phyloP scores from a whole-genome alignment of 768 basidiomycete genomes.

The Pleurotus giganteus region DNA sequence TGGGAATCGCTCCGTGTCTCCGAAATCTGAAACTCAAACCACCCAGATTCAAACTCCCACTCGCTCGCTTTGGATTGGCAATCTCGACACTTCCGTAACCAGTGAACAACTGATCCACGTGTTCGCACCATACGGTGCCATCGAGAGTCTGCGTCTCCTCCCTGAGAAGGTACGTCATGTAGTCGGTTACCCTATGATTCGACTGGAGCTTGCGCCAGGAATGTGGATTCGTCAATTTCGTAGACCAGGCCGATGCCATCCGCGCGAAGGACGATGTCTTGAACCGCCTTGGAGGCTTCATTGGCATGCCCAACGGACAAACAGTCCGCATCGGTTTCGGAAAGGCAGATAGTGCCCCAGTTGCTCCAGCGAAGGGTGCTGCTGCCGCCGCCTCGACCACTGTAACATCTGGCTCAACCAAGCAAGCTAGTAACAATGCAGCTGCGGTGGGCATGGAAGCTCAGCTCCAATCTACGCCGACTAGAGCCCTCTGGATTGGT shows the following conservation, averaged over 20 bases:
- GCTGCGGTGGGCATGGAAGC: slow-evolving; percentile 74
- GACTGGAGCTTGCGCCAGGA: slow-evolving; percentile 50
- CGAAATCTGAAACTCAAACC: slow-evolving; percentile 69
- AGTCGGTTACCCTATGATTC: slow-evolving; percentile 1
- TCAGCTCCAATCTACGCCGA: slow-evolving; percentile 87
- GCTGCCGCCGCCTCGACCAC: slow-evolving; percentile 51
- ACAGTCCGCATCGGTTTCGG: slow-evolving; percentile 98
- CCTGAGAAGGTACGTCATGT: slow-evolving; percentile 82
- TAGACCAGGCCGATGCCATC: slow-evolving; percentile 93
- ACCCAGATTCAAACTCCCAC: slow-evolving; percentile 91
- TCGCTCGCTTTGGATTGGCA: slow-evolving; percentile 97
- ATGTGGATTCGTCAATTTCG: slow-evolving; percentile 99
- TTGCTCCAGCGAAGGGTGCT: slow-evolving; percentile 80
- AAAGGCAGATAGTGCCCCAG: slow-evolving; percentile 94
- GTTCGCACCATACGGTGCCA: slow-evolving; percentile 95
- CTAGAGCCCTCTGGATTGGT: slow-evolving; percentile 96
- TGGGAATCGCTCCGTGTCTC: slow-evolving; percentile 77
- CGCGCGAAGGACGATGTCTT: slow-evolving; percentile 97
- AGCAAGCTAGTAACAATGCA: slow-evolving; percentile 45
- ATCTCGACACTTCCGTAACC: slow-evolving; percentile 91
- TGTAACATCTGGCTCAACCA: slow-evolving; percentile 54
- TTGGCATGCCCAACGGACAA: slow-evolving; percentile 92
- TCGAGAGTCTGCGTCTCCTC: slow-evolving; percentile 90
- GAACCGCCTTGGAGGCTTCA: slow-evolving; percentile 91
- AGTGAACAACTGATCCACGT: slow-evolving; percentile 94